Evolutionary conservation across 2,329 filamentous ascomycete species (phyloP), one percentile per base, ranked within the genome.

Genomic region (Pseudogymnoascus sp.): DNA sequence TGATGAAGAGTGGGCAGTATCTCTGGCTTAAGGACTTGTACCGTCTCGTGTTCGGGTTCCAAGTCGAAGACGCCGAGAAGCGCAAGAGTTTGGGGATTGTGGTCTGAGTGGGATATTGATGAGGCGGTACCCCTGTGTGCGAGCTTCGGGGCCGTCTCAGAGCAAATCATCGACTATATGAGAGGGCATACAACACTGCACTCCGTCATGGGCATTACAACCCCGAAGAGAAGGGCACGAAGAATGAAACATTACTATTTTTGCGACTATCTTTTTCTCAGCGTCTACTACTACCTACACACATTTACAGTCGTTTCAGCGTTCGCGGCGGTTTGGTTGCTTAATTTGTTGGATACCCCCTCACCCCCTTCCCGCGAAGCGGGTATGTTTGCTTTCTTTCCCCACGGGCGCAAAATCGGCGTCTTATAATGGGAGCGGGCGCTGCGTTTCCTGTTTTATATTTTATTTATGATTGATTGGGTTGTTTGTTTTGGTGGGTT

Each of bases 1-100:
- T 96, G 82, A 82, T 82, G 58, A 78, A 83, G 60, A 84, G 82
- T 26, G 80, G 83, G 60, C 84, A 91, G 67, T 94, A 94, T 72
- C 77, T 77, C 7, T 96, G 92, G 79, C 75, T 96, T 63, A 79
- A 84, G 57, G 91, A 96, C 67, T 77, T 96, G 12, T 96, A 89
- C 74, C 82, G 83, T 59, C 79, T 92, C 38, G 90, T 96, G 2
- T 95, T 95, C 71, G 88, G 90, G 3, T 92, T 92, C 68, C 82
- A 86, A 55, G 74, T 90, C 13, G 90, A 96, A 60, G 91, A 96
- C 67, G 86, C 83, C 0, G 83, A 87, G 52, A 75, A 78, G 59
- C 78, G 86, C 64, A 87, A 88, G 67, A 82, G 79, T 60, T 76
- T 85, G 55, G 83, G 79, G 62, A 86, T 89, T 61, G 74, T 74